Percentiles rank a stretch among this genome's conserved stretches.
These are phyloP conservation scores for Acephala macrosclerotiorum DNA, from an alignment of 2,329 filamentous ascomycete species.

Conservation along the genomic window DNA sequence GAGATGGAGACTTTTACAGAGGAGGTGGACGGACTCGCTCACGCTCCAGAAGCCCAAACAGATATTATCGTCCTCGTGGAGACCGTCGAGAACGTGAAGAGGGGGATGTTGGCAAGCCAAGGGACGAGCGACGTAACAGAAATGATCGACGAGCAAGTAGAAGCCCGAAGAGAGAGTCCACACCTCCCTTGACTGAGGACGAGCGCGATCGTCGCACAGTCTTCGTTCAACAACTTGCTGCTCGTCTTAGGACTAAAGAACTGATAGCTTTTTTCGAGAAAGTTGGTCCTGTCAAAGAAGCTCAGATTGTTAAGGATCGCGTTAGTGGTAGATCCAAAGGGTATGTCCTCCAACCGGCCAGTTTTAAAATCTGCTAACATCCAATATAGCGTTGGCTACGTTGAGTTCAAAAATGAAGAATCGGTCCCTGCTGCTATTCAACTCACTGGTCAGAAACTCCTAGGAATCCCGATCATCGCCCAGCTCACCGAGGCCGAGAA, in stretches of 20 bases:
- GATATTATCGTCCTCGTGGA: constrained; percentile 59
- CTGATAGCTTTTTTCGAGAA: constrained; percentile 96
- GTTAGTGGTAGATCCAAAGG: constrained; percentile 98
- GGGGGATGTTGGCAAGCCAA: constrained; percentile 54
- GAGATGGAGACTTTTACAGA: constrained; percentile 74
- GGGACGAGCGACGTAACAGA: constrained; percentile 51
- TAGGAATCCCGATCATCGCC: constrained; percentile 98
- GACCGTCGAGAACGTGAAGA: constrained; percentile 60
- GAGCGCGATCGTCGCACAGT: constrained; percentile 96
- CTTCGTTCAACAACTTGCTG: constrained; percentile 97
- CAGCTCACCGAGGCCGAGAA: constrained; percentile 99
- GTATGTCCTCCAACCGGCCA: constrained; percentile 59
- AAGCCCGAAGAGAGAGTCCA: constrained; percentile 55
- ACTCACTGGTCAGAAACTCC: constrained; percentile 97
- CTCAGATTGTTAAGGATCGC: constrained; percentile 97
- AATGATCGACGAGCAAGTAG: constrained; percentile 49
- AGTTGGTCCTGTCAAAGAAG: constrained; percentile 92
- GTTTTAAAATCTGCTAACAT: constrained; percentile 47
- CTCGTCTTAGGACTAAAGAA: constrained; percentile 89
- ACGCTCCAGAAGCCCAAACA: constrained; percentile 75
- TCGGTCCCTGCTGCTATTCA: constrained; percentile 92
- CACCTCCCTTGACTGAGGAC: constrained; percentile 86
- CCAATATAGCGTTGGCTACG: constrained; percentile 85
- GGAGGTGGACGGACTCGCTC: constrained; percentile 69
- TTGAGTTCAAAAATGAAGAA: constrained; percentile 97